Base-by-base conservation (phyloP, 441 rosid species). In the Euphorbia celastroides region DNA sequence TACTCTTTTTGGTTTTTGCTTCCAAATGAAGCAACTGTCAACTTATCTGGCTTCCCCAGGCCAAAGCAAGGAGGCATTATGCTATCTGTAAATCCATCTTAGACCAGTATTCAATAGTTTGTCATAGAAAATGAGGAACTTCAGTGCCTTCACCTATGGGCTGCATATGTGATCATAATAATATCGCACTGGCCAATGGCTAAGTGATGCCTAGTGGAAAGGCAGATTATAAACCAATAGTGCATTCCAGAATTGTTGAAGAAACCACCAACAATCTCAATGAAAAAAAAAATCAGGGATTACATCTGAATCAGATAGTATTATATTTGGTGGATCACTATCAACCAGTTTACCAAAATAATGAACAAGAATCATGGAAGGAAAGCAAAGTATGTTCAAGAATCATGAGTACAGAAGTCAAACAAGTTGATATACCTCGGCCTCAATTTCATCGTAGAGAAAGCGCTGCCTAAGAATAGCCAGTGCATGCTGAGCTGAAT, bases 381-480 rank as follows among this genome's bases (percentile, higher is more conserved):
- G 46, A 54, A 23, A 52, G 25, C 25, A 73, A 52, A 48, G 69
- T 11, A 69, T 58, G 42, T 61, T 30, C 60, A 63, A 41, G 34
- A 58, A 60, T 46, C 25, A 58, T 19, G 27, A 57, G 46, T 42
- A 42, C 48, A 50, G 54, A 66, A 61, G 54, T 34, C 64, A 26
- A 5, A 71, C 59, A 69, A 62, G 67, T 67, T 65, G 14, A 38
- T 30, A 66, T 84, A 95, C 99, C 97, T 95, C 99, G 61, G 99
- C 98, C 77, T 95, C 99, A 79, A 95, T 88, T 85, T 95, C 99
- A 84, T 95, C 99, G 73, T 95, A 95, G 71, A 95, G 97, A 80
- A 88, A 95, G 16, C 99, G 88, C 77, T 95, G 99, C 75, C 84
- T 92, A 73, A 95, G 81, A n/a, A 78, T 72, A 74, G 82, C 89